Percentiles rank a stretch among this genome's conserved stretches.
Conservation (phyloP, 2,329 filamentous ascomycete genomes). For the Teratosphaeria epicoccoides region DNA sequence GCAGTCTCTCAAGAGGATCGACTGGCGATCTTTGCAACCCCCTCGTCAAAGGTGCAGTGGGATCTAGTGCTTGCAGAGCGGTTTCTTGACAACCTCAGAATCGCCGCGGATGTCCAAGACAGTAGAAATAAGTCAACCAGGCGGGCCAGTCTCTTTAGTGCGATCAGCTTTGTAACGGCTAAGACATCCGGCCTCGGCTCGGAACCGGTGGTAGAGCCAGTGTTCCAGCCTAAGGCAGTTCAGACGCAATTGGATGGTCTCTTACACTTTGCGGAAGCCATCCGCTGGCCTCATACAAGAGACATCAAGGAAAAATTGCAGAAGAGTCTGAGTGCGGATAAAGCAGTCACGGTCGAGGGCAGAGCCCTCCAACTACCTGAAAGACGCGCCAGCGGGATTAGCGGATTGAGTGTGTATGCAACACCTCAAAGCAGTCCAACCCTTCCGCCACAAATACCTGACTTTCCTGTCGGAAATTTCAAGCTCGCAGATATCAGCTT, state of each 20-base stretch:
- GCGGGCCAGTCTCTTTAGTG: conserved; percentile 18
- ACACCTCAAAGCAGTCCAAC: conserved; percentile 13
- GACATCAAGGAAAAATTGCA: conserved; percentile 6
- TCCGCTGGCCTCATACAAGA: conserved; percentile 38
- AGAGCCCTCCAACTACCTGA: not conserved
- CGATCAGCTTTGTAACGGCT: conserved; percentile 16
- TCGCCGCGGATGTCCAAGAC: conserved; percentile 14
- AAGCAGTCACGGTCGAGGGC: not conserved
- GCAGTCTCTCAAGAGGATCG: conserved; percentile 19
- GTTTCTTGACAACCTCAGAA: conserved; percentile 42
- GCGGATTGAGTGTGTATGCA: conserved; percentile 10
- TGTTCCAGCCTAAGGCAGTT: conserved; percentile 28
- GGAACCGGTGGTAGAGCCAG: conserved; percentile 8
- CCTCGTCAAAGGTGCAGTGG: conserved; percentile 43
- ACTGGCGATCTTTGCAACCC: conserved; percentile 34
- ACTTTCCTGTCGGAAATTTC: not conserved
- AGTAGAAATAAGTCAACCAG: conserved; percentile 1
- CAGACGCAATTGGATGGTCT: conserved; percentile 40
- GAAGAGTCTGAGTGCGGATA: not conserved
- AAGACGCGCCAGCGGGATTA: conserved; percentile 7
- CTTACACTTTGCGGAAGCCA: conserved; percentile 38
- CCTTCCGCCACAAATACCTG: not conserved
- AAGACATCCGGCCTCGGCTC: conserved; percentile 10
- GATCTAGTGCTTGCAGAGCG: conserved; percentile 44
- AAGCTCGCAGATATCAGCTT: not conserved